Base-by-base conservation (phyloP, 495 filamentous ascomycete species). In the Thermothielavioides terrestris region DNA sequence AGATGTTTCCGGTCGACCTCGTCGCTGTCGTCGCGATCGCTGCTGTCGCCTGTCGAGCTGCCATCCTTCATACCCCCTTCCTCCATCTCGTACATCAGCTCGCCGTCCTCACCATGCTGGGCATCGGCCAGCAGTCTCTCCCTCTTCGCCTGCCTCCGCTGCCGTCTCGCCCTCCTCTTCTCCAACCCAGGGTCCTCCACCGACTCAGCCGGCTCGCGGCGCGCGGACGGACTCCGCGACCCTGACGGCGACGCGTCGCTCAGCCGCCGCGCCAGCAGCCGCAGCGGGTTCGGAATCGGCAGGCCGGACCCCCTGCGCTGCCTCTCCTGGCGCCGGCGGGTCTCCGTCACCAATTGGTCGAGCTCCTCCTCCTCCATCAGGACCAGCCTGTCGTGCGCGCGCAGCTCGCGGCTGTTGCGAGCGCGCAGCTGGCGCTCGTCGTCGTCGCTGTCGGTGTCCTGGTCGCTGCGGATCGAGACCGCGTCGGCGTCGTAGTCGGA, bases 81-180 rank as follows among this genome's bases (percentile, higher is more conserved):
- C 59, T 94, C 87, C 85, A 89, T 89, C 59, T 92, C 86, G 60
- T 85, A 87, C 82, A 94, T 86, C 62, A 91, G 67, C 58, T 83
- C 75, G 22, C 84, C 82, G 57, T 88, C 81, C 58, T 88, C 84
- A 6, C 75, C 77, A 36, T 75, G 63, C 54, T 76, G 55, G 44
- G 78, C 69, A 45, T 74, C 67, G 47, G 67, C 57, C 60, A 76
- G 47, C 50, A 78, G 53, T 51, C 73, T 63, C 18, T 74, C 65
- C 52, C 66, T 65, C 65, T 75, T 73, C 27, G 71, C 70, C 49
- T 75, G 68, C 53, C 70, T 63, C 52, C 72, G 56, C 36, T 58
- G 59, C 38, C 67, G 63, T 38, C 72, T 53, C 31, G 57, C 57
- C 41, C 68, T 65, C 45, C 72, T 64, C 66, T 82, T 86, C 43